These are phyloP conservation scores for Neovahlkampfia damariscottae DNA, from an alignment of 78 protist genomes.

Conservation along the genomic window DNA sequence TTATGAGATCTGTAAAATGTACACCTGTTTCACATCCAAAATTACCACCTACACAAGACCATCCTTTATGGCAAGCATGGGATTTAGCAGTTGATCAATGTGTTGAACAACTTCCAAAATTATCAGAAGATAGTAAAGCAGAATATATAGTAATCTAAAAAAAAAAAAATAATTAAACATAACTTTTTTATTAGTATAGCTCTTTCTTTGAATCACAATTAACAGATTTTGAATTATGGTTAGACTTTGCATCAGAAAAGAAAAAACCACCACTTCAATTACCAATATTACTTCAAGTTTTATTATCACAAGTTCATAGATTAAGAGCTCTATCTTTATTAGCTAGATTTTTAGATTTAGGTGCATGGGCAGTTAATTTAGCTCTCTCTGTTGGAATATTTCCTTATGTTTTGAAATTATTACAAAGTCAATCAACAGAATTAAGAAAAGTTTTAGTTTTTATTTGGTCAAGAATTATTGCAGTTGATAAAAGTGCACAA, in stretches of 20 bases:
- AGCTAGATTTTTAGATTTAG: conserved; percentile 77
- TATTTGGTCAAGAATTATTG: conserved; percentile 75
- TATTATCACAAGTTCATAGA: conserved; percentile 77
- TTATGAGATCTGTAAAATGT: conserved; percentile 70
- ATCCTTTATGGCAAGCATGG: conserved; percentile 81
- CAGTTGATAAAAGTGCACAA: conserved; percentile 49
- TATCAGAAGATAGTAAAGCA: conserved; percentile 32
- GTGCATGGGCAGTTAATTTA: conserved; percentile 87
- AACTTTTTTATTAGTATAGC: background rate
- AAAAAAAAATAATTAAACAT: background rate
- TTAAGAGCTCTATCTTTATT: conserved; percentile 79
- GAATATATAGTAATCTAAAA: conserved; percentile 7
- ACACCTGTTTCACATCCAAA: conserved; percentile 84
- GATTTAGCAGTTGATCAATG: conserved; percentile 79
- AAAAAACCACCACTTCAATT: conserved; percentile 72
- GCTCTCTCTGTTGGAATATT: conserved; percentile 88
- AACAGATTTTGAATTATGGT: conserved; percentile 89
- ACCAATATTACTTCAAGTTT: conserved; percentile 87
- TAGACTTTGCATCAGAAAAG: conserved; percentile 48
- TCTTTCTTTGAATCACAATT: conserved; percentile 86
- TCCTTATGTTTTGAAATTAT: conserved; percentile 84
- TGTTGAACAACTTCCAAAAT: conserved; percentile 56
- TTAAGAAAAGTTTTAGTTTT: conserved; percentile 60
- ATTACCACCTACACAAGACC: conserved; percentile 72
- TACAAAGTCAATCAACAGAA: conserved; percentile 53